Base-by-base conservation (phyloP, 2,329 filamentous ascomycete species). In the Colletotrichum sp. region DNA sequence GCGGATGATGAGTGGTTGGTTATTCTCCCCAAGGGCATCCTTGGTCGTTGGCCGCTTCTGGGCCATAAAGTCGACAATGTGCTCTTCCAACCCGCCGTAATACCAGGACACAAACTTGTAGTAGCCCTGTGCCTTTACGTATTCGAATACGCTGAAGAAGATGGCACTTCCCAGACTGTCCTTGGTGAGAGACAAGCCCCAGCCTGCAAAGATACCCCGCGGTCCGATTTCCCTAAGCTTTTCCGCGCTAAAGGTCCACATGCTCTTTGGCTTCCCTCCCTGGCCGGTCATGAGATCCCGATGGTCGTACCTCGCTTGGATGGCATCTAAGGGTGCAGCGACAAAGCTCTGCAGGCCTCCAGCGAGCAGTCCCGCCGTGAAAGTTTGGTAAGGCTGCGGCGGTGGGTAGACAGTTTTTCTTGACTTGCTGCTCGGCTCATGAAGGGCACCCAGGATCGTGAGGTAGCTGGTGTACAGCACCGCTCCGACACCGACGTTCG, bases 81-180 rank as follows among this genome's bases (percentile, higher is more conserved):
- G 87, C 55, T 88, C 86, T 32, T 87, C 88, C 28, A 92, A 82
- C 2, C 88, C 89, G 32, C 92, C 91, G 78, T 96, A 96, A 81
- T 93, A 94, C 86, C 90, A 92, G 16, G 89, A 90, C 36, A 96
- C 90, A 80, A 94, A 96, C 60, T 86, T 86, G 83, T 95, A 95
- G 84, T 94, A 94, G 15, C 89, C 88, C 81, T 96, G 94, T 13
- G 92, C 93, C 82, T 96, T 96, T 80, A 95, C 86, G 64, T 92
- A 94, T 84, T 96, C 94, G 78, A 96, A 96, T 0, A 90, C 91
- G 79, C 90, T 91, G 83, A 96, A 96, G 88, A 95, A 95, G 22
- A 94, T 84, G 44, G 92, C 94, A 69, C 90, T 91, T 15, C 94
- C 94, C 8, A 94, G 83, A 32, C 91, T 91, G 80, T 95, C 94